A percentile compares a stretch with the other conserved stretches of the same genome.
phyloP scores from a whole-genome alignment of 2,329 filamentous ascomycete genomes.

The Pseudogymnoascus sp. region DNA sequence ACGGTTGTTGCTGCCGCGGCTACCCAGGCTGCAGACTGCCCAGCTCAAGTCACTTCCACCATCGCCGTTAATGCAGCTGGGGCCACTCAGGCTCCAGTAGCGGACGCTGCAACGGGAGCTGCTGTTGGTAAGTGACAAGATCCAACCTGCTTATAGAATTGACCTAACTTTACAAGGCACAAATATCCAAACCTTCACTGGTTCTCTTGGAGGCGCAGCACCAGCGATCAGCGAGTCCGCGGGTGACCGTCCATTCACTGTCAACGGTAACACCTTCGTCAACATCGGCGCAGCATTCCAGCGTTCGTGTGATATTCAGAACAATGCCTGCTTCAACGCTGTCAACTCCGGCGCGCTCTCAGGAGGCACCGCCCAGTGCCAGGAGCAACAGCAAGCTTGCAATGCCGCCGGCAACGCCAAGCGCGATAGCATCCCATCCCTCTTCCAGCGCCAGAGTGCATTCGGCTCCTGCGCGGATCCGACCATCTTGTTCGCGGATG shows the following conservation, averaged over 20 bases:
- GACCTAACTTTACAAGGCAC: conserved; percentile 11
- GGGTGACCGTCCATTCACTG: conserved; percentile 42
- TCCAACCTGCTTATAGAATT: not conserved
- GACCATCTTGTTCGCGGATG: no score
- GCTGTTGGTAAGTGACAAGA: conserved; percentile 6
- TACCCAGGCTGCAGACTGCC: not conserved
- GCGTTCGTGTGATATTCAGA: conserved; percentile 54
- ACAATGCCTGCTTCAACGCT: conserved; percentile 49
- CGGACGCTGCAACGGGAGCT: conserved; percentile 15
- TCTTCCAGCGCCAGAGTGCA: conserved; percentile 10
- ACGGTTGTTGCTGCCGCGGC: conserved; percentile 5
- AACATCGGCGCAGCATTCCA: conserved; percentile 46
- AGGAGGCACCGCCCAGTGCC: conserved; percentile 42
- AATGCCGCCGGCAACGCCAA: conserved; percentile 22
- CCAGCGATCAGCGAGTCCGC: conserved; percentile 40
- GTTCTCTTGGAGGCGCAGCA: conserved; percentile 42
- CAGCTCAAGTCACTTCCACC: conserved; percentile 5
- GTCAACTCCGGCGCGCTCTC: conserved; percentile 41
- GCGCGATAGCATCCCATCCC: conserved; percentile 13
- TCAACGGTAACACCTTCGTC: conserved; percentile 50
- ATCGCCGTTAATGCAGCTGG: not conserved
- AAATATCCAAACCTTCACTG: conserved; percentile 35
- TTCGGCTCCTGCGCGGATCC: no score
- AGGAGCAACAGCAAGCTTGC: conserved; percentile 42
- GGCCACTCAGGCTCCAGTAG: not conserved